A percentile compares a stretch with the other conserved stretches of the same genome.
phyloP scores from a whole-genome alignment of 805 yeast species.

The Yarrowia yakushimensis region DNA sequence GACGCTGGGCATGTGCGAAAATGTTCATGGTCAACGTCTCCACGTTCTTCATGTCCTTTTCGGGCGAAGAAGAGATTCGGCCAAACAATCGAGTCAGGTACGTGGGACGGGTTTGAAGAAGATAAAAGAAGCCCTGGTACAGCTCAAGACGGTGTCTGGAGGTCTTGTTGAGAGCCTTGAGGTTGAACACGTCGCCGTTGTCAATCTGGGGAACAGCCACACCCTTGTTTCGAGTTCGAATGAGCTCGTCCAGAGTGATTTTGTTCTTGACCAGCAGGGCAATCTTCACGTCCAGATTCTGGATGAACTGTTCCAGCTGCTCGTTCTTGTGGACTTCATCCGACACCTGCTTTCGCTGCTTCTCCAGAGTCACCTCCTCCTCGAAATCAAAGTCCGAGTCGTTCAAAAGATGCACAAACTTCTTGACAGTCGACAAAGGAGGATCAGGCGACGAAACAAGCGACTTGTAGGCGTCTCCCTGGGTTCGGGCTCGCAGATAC shows the following conservation, averaged over 20 bases:
- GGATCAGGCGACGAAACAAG: constrained; percentile 71
- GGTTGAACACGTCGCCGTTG: constrained; percentile 39
- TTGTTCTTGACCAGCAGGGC: constrained; percentile 75
- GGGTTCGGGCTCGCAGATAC: constrained; percentile 60
- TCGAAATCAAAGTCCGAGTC: constrained; percentile 71
- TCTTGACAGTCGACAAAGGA: constrained; percentile 67
- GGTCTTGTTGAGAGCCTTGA: constrained; percentile 40
- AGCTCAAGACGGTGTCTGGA: constrained; percentile 52
- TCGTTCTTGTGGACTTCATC: constrained; percentile 69
- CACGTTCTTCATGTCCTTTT: constrained; percentile 37
- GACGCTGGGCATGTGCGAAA: constrained; percentile 41
- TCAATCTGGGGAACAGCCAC: constrained; percentile 31
- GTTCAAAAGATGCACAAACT: constrained; percentile 70
- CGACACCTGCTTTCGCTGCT: constrained; percentile 62
- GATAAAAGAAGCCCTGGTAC: constrained; percentile 74
- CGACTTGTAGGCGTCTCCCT: constrained; percentile 68
- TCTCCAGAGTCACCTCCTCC: constrained; percentile 67
- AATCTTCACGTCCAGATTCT: constrained; percentile 72
- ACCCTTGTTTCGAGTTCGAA: constrained; percentile 43
- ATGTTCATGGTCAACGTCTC: constrained; percentile 37
- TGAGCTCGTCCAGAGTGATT: constrained; percentile 69
- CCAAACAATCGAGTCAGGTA: constrained; percentile 61
- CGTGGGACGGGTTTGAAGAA: constrained; percentile 76
- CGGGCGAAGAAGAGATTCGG: constrained; percentile 34
- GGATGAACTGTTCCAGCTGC: constrained; percentile 66